phyloP scores from a whole-genome alignment of 2,329 filamentous ascomycete genomes.

The Exophiala lecanii-corni region DNA sequence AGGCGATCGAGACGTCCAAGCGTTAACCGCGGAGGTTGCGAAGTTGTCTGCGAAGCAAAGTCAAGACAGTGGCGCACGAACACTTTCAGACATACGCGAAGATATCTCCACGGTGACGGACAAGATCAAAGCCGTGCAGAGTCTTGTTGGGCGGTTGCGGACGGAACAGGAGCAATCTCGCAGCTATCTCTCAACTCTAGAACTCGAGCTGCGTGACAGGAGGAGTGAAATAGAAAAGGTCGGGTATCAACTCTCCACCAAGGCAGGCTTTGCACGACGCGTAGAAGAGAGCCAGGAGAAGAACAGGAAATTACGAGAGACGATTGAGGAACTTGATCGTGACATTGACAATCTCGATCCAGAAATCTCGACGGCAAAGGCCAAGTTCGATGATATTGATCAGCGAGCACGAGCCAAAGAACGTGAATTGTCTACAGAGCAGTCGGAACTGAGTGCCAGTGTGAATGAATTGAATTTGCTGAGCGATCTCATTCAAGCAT shows the following conservation, averaged over 20 bases:
- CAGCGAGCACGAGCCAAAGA: constrained; percentile 68
- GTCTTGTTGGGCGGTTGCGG: constrained; percentile 60
- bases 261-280: constrained; percentile 63
- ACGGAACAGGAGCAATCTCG: constrained; percentile 68
- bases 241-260: constrained; percentile 74
- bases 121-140: constrained; percentile 61
- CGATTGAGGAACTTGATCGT: constrained; percentile 64
- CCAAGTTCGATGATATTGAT: constrained; percentile 71
- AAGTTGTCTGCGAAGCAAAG: constrained; percentile 73
- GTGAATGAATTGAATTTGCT: constrained; percentile 72
- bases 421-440: constrained; percentile 64
- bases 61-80: constrained; percentile 59
- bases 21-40: constrained; percentile 68
- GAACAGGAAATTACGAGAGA: constrained; percentile 63
- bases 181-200: constrained; percentile 63
- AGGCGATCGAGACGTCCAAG: constrained; percentile 65
- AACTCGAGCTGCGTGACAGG: constrained; percentile 72
- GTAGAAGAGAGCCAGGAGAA: constrained; percentile 69
- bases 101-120: constrained; percentile 65
- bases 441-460: constrained; percentile 67
- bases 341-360: constrained; percentile 72
- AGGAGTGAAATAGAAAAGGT: constrained; percentile 67
- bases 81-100: constrained; percentile 78
- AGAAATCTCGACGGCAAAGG: constrained; percentile 68
- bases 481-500: constrained; percentile 73